Percentiles rank a stretch among this genome's conserved stretches.
Conservation (phyloP, 2,329 filamentous ascomycete genomes). For the Neodidymelliopsis sp. region DNA sequence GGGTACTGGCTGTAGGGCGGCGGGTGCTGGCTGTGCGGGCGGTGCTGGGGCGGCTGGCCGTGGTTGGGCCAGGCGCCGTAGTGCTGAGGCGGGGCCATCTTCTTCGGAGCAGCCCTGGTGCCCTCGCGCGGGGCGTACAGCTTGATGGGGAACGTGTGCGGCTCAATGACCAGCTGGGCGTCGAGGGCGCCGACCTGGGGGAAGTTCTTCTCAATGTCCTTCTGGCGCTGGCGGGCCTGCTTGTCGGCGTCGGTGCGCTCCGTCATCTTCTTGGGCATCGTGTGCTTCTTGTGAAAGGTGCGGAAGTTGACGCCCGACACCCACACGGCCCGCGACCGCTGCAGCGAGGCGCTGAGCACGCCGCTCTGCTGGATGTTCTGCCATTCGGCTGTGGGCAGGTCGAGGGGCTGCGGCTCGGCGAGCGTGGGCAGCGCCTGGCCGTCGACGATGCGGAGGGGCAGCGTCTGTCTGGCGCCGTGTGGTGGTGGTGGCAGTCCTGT, state of each 20-base stretch:
- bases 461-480: constrained; percentile 25
- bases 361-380: constrained; percentile 79
- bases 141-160: constrained; percentile 76
- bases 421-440: constrained; percentile 76
- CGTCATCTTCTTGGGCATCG: constrained; percentile 49
- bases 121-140: constrained; percentile 45
- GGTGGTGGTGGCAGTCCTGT: constrained; percentile 18
- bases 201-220: constrained; percentile 50
- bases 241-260: constrained; percentile 71
- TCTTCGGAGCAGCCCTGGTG: constrained; percentile 36
- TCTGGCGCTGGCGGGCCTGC: constrained; percentile 68
- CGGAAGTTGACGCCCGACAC: constrained; percentile 48
- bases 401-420: constrained; percentile 69
- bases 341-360: constrained; percentile 75
- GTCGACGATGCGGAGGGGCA: constrained; percentile 70
- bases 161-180: constrained; percentile 78
- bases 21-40: constrained; percentile 33
- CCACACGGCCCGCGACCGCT: constrained; percentile 69
- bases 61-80: constrained; percentile 48
- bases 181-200: constrained; percentile 42
- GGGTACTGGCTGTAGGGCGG: constrained; percentile 28
- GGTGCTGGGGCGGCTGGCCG: constrained; percentile 35
- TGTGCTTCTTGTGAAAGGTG: constrained; percentile 47
- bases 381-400: constrained; percentile 70
- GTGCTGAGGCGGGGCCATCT: constrained; percentile 30